Evolutionary conservation across 2,329 filamentous ascomycete genomes (phyloP), one percentile per base, ranked within the genome.

Genomic region (Nemania sp.): DNA sequence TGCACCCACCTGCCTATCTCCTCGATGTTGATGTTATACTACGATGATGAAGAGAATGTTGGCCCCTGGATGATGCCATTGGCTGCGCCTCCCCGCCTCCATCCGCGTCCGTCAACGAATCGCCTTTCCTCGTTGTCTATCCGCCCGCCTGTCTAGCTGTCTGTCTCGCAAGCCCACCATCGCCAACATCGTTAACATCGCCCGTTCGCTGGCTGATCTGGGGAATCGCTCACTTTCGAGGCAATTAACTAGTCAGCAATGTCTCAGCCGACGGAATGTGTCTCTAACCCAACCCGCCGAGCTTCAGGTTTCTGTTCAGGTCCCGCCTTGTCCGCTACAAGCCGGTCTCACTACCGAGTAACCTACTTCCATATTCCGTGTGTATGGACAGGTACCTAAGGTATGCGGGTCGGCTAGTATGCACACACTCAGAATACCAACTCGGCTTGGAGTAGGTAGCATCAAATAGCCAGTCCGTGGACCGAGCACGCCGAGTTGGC

Each of bases 201-300:
- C n/a, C 32, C 13, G 18, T 45, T 35, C 59, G 32, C 53, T 41
- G 24, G 13, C 63, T 41, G 20, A 51, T 35, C 43, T 26, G 18
- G 18, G 27, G 32, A 58, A 51, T 49, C 7, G 7, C 51, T 15
- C 41, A 63, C 22, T 27, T 5, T 6, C 32, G 2, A 56, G 26
- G 32, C 45, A 26, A 53, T 22, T 22, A 8, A 15, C 11, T 20
- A 7, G 15, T 41, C 53, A 59, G 3, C 27, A 41, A 13, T 54
- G 27, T 55, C 59, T 54, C 52, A 62, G 13, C 32, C 24, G 22
- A 54, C 22, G 20, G 55, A 58, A 64, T 49, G n/a, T 52, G 35
- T 41, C 35, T 54, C 53, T 49, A 2, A 24, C n/a, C 56, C 11
- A 35, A 51, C 35, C 18, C 59, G 13, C 61, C 32, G 11, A 41